Evolutionary conservation across 2,329 filamentous ascomycete genomes (phyloP).

Genomic region (Ilyonectria mors-panacis): DNA sequence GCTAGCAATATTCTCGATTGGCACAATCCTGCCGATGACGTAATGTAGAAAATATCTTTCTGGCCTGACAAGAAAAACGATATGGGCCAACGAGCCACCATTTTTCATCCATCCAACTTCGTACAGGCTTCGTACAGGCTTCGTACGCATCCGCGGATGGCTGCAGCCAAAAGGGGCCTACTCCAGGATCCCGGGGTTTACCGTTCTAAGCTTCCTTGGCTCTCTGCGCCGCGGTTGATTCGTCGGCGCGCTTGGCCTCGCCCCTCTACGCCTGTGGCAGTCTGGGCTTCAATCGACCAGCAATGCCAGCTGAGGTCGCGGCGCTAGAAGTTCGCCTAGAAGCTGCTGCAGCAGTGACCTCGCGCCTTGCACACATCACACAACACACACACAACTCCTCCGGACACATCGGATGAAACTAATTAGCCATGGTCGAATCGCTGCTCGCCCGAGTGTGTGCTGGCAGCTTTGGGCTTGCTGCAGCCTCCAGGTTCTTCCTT

Average conservation of each 20-base stretch:
- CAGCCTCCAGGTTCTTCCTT: slow-evolving; percentile 23
- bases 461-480: slow-evolving; percentile 10
- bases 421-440: slow-evolving; percentile 12
- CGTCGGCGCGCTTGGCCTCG: slow-evolving; percentile 8
- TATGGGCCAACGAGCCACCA: slow-evolving; percentile 36
- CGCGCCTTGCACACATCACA: neutral
- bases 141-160: neutral
- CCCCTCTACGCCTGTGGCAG: slow-evolving; percentile 1
- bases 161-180: slow-evolving; percentile 34
- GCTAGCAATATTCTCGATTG: slow-evolving; percentile 33
- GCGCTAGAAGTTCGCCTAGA: slow-evolving; percentile 28
- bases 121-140: neutral
- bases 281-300: slow-evolving; percentile 10
- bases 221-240: slow-evolving; percentile 23
- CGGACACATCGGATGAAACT: slow-evolving; percentile 9
- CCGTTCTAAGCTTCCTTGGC: slow-evolving; percentile 29
- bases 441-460: slow-evolving; percentile 19
- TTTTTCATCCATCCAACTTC: slow-evolving; percentile 23
- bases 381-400: slow-evolving; percentile 4
- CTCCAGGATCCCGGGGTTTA: slow-evolving; percentile 27
- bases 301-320: slow-evolving; percentile 22
- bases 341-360: slow-evolving; percentile 9
- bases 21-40: slow-evolving; percentile 39
- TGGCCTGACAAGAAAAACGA: slow-evolving; percentile 34
- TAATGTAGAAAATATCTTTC: slow-evolving; percentile 26